Evolutionary conservation across 495 filamentous ascomycete genomes (phyloP).

Genomic region (Ramalina intermedia): DNA sequence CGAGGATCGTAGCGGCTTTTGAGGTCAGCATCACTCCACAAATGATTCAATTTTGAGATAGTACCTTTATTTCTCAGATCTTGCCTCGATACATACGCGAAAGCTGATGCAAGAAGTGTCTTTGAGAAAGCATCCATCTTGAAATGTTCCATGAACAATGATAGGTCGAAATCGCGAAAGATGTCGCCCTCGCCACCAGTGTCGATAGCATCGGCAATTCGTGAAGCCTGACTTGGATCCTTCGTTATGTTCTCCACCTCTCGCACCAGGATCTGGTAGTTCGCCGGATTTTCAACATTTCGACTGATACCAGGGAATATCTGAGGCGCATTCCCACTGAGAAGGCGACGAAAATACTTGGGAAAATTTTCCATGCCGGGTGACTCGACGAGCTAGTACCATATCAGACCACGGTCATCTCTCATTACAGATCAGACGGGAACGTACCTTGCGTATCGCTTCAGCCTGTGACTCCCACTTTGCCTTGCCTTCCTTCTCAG

Average conservation of each 20-base stretch:
- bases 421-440: neutral
- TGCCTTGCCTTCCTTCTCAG: conserved; percentile 72
- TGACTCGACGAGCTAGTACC: conserved; percentile 65
- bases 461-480: conserved; percentile 92
- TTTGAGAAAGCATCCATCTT: conserved; percentile 77
- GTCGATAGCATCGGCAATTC: conserved; percentile 87
- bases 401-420: neutral
- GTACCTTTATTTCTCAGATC: conserved; percentile 85
- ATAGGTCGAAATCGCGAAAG: conserved; percentile 86
- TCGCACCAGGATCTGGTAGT: conserved; percentile 63
- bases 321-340: conserved; percentile 68
- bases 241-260: conserved; percentile 75
- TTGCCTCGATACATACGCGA: conserved; percentile 59
- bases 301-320: conserved; percentile 68
- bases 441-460: conserved; percentile 73
- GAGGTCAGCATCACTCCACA: conserved; percentile 17
- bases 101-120: conserved; percentile 76
- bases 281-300: conserved; percentile 56
- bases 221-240: conserved; percentile 68
- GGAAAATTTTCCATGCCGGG: conserved; percentile 95
- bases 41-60: conserved; percentile 8
- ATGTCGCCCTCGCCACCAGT: conserved; percentile 74
- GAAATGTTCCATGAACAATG: conserved; percentile 87
- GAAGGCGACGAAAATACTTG: conserved; percentile 80
- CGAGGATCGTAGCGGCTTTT: conserved; percentile 69